A percentile compares a stretch with the other conserved stretches of the same genome.
phyloP scores from a whole-genome alignment of 73 alveolate genomes.

The Tetrahymena thermophila region DNA sequence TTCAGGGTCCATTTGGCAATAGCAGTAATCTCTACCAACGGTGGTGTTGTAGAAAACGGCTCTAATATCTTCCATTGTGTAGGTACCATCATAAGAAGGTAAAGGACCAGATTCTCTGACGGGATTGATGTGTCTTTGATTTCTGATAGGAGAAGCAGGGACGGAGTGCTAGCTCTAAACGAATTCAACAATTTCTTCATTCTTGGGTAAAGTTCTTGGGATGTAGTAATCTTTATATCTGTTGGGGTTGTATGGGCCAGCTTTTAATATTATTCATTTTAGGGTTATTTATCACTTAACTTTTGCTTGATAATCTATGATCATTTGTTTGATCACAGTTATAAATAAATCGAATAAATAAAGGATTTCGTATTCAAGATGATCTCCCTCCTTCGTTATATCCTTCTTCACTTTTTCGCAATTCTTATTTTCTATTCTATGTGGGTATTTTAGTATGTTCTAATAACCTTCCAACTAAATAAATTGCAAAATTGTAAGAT shows the following conservation, averaged over 20 bases:
- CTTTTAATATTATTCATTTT: neutral
- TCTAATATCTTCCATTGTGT: constrained; percentile 85
- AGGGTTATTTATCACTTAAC: neutral
- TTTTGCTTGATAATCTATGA: neutral
- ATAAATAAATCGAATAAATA: neutral
- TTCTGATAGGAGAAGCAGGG: constrained; percentile 59
- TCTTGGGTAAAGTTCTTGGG: constrained; percentile 70
- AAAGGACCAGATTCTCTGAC: constrained; percentile 87
- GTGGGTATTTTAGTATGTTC: neutral
- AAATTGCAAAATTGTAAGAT: neutral
- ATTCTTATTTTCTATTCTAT: neutral
- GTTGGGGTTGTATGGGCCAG: constrained; percentile 87
- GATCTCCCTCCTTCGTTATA: neutral
- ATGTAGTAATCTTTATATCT: constrained; percentile 56
- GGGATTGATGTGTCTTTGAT: constrained; percentile 86
- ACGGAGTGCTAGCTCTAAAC: constrained; percentile 57
- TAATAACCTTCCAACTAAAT: neutral
- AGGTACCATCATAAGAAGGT: constrained; percentile 88
- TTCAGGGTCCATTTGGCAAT: constrained; percentile 70
- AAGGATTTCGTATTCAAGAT: neutral
- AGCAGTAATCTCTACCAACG: constrained; percentile 69
- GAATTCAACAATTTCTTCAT: constrained; percentile 69
- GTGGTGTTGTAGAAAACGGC: constrained; percentile 54
- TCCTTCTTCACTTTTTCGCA: neutral
- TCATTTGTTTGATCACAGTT: neutral